Evolutionary conservation across 768 basidiomycete species (phyloP).

Genomic region (Pisolithus marmoratus): DNA sequence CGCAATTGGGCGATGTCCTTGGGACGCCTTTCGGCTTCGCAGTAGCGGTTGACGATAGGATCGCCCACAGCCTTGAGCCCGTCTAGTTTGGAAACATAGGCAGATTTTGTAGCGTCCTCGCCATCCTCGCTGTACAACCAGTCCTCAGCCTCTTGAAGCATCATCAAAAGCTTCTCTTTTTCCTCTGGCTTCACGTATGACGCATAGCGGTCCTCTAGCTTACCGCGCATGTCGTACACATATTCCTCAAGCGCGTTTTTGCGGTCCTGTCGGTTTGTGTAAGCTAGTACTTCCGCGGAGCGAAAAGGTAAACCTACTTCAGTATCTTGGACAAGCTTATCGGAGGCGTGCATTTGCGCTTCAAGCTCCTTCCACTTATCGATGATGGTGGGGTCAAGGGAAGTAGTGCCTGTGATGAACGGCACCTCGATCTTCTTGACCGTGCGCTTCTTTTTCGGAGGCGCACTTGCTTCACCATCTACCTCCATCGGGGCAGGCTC

Average conservation of each 20-base stretch:
- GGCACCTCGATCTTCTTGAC: constrained; percentile 80
- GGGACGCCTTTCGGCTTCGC: constrained; percentile 78
- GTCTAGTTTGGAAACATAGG: constrained; percentile 83
- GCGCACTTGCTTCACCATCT: constrained; percentile 37
- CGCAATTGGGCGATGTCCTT: constrained; percentile 69
- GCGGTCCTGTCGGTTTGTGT: constrained; percentile 56
- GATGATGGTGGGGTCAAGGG: constrained; percentile 58
- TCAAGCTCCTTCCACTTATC: constrained; percentile 76
- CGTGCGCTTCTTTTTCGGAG: constrained; percentile 80
- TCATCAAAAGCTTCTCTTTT: constrained; percentile 67
- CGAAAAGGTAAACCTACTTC: constrained; percentile 53
- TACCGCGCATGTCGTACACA: constrained; percentile 91
- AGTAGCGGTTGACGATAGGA: constrained; percentile 78
- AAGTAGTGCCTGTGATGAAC: constrained; percentile 59
- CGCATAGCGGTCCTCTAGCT: constrained; percentile 86
- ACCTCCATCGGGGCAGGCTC: constrained; percentile 65
- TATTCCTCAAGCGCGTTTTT: constrained; percentile 99
- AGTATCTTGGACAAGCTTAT: constrained; percentile 97
- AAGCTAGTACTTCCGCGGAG: neutral
- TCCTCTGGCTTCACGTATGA: constrained; percentile 68
- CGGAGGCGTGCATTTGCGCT: constrained; percentile 80
- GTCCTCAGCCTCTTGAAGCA: constrained; percentile 79
- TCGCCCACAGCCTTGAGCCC: constrained; percentile 81
- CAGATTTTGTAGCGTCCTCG: constrained; percentile 92
- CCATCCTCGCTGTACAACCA: constrained; percentile 98